Evolutionary conservation across 768 basidiomycete species (phyloP).

Genomic region (Lactifluus volemus): DNA sequence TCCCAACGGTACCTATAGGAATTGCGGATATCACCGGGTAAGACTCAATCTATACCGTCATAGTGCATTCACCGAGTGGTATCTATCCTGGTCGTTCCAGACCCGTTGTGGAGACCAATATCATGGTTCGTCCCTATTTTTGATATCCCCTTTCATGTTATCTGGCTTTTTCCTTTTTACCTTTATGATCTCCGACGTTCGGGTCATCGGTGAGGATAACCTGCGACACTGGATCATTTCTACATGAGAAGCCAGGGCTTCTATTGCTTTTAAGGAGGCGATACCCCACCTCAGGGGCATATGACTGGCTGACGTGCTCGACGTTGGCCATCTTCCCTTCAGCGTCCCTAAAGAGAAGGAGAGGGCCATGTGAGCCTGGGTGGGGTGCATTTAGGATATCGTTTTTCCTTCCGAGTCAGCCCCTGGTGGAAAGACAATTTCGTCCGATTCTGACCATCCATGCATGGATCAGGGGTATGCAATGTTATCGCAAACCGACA

Average conservation of each 20-base stretch:
- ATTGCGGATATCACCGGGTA: constrained; percentile 72
- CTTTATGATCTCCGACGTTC: neutral
- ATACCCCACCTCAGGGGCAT: neutral
- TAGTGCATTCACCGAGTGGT: neutral
- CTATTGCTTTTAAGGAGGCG: neutral
- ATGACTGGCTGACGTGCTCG: neutral
- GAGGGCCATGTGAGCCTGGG: neutral
- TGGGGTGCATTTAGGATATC: neutral
- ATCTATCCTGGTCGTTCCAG: constrained; percentile 25
- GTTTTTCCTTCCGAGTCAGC: neutral
- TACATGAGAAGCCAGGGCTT: neutral
- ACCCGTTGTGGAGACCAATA: constrained; percentile 74
- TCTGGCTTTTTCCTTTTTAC: neutral
- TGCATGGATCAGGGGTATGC: constrained; percentile 58
- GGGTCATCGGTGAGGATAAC: neutral
- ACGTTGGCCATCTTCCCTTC: constrained; percentile 3
- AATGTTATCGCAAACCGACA: constrained; percentile 52
- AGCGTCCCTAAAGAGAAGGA: neutral
- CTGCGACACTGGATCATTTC: neutral
- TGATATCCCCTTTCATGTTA: neutral
- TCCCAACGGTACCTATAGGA: constrained; percentile 30
- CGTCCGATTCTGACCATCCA: neutral
- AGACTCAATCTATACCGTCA: constrained; percentile 9
- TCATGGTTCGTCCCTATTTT: constrained; percentile 46
- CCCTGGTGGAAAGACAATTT: neutral